phyloP scores from a whole-genome alignment of 148 eudicot species.

The Diospyros lotus region DNA sequence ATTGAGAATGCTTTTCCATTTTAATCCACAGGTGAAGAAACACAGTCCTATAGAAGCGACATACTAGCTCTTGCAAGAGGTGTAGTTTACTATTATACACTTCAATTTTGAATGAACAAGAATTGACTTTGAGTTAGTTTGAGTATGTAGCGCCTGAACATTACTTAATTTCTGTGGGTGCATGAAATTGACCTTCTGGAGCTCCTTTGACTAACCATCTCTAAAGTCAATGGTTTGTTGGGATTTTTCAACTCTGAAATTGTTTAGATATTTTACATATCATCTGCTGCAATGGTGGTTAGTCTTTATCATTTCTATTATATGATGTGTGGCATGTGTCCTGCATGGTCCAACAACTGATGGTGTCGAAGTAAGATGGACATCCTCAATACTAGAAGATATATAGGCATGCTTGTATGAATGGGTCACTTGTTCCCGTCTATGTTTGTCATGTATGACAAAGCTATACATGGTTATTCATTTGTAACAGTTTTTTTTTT shows the following conservation, averaged over 20 bases:
- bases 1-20: background rate
- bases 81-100: constrained; percentile 20
- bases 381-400: background rate
- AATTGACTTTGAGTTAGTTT: background rate
- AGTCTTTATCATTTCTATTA: too few species aligned
- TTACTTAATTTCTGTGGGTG: background rate
- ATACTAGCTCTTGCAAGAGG: constrained; percentile 93
- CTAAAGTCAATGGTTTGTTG: too few species aligned
- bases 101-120: background rate
- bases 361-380: too few species aligned
- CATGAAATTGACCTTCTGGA: background rate
- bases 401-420: background rate
- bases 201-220: background rate
- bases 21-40: constrained; percentile 35
- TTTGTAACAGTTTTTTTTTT: too few species aligned
- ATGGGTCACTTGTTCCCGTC: background rate
- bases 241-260: too few species aligned
- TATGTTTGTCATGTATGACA: too few species aligned
- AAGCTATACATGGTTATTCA: too few species aligned
- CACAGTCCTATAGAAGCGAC: constrained; percentile 45
- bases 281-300: too few species aligned
- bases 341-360: too few species aligned
- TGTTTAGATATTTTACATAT: too few species aligned
- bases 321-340: too few species aligned
- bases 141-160: background rate